Percentiles rank a stretch among this genome's conserved stretches.
These are phyloP conservation scores for Toxoplasma gondii DNA, from an alignment of 169 alveolate species.

Conservation along the genomic window DNA sequence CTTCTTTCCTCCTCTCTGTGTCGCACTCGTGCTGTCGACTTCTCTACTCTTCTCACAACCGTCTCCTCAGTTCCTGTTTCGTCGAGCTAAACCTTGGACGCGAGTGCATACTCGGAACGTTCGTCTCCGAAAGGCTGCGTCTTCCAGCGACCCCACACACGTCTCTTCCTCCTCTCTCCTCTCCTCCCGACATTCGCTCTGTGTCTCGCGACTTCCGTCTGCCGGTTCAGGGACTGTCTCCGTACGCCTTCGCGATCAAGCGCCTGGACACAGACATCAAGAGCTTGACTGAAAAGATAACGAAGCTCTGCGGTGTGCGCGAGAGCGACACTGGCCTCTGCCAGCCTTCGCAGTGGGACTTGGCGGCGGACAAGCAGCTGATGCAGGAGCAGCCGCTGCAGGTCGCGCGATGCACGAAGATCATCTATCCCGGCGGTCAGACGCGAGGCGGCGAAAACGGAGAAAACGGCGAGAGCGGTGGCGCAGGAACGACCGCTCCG, in stretches of 20 bases:
- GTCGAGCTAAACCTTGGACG: too few relatives aligned
- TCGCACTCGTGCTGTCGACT: too few relatives aligned
- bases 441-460: neutral
- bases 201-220: neutral
- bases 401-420: slow-evolving; percentile 99
- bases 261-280: slow-evolving; percentile 63
- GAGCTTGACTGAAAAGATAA: slow-evolving; percentile 66
- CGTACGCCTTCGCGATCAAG: slow-evolving; percentile 41
- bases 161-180: too few relatives aligned
- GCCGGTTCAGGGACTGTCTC: slow-evolving; percentile 66
- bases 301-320: slow-evolving; percentile 86
- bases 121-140: too few relatives aligned
- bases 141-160: too few relatives aligned
- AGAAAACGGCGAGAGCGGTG: neutral
- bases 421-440: slow-evolving; percentile 86
- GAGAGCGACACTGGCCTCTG: slow-evolving; percentile 99
- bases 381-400: slow-evolving; percentile 96
- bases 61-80: too few relatives aligned
- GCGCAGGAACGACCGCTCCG: neutral
- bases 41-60: too few relatives aligned
- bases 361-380: slow-evolving; percentile 95
- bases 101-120: too few relatives aligned
- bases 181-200: neutral
- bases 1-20: too few relatives aligned
- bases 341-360: slow-evolving; percentile 98